These are phyloP conservation scores for Russula dissimulans DNA, from an alignment of 768 basidiomycete genomes.

Conservation along the genomic window DNA sequence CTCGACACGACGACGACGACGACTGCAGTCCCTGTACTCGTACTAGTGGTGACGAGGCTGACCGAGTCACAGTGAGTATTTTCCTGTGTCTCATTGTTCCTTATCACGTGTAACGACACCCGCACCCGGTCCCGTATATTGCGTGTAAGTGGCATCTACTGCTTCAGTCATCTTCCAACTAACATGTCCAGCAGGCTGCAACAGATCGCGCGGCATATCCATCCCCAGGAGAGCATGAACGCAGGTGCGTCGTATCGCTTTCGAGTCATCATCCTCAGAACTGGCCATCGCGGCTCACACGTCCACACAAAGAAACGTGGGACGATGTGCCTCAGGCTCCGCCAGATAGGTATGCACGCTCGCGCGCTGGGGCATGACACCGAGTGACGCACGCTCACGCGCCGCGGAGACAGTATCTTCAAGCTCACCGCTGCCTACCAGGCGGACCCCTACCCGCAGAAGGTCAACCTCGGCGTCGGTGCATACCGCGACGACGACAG, in stretches of 20 bases:
- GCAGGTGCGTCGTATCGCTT: constrained; percentile 36
- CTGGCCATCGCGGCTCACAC: background rate
- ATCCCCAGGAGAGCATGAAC: constrained; percentile 21
- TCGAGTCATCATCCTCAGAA: background rate
- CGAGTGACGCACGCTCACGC: constrained; percentile 7
- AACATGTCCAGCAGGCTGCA: constrained; percentile 50
- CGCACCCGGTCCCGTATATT: too few species aligned
- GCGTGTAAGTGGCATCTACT: too few species aligned
- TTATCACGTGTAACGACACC: too few species aligned
- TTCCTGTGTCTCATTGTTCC: too few species aligned
- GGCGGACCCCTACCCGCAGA: constrained; percentile 60
- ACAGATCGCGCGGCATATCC: constrained; percentile 50
- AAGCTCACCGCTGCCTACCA: constrained; percentile 87
- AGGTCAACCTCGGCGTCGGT: constrained; percentile 89
- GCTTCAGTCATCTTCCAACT: background rate
- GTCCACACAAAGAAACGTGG: constrained; percentile 51
- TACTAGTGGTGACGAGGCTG: too few species aligned
- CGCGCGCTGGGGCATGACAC: background rate
- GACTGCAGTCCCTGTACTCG: too few species aligned
- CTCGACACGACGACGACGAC: too few species aligned
- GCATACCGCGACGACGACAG: constrained; percentile 83
- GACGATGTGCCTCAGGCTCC: constrained; percentile 71
- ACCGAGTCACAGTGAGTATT: too few species aligned
- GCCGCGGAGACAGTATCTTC: constrained; percentile 55
- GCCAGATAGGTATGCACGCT: constrained; percentile 59